These are phyloP conservation scores for Clavariopsis aquatica DNA, from an alignment of 495 filamentous ascomycete genomes.

Conservation along the genomic window DNA sequence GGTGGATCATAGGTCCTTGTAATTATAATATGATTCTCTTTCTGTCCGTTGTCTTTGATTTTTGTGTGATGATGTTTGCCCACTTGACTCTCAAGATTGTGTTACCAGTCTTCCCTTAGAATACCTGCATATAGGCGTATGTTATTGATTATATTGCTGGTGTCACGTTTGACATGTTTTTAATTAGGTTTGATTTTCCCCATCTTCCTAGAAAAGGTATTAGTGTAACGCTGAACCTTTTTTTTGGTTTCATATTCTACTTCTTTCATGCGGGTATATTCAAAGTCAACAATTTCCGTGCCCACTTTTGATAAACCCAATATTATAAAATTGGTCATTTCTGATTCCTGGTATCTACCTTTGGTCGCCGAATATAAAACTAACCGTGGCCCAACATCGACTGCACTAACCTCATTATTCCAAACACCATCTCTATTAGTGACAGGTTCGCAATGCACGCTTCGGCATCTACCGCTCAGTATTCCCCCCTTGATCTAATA, in stretches of 20 bases:
- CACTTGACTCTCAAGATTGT: neutral
- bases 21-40: slow-evolving; percentile 9
- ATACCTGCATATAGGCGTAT: no score
- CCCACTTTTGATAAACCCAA: no score
- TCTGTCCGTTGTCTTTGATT: neutral
- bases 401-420: neutral
- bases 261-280: no score
- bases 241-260: no score
- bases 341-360: neutral
- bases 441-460: neutral
- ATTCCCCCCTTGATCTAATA: slow-evolving; percentile 58
- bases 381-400: neutral
- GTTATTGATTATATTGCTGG: no score
- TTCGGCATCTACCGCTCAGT: slow-evolving; percentile 36
- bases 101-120: no score
- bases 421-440: neutral
- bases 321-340: no score
- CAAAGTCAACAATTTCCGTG: no score
- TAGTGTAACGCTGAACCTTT: no score
- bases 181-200: no score
- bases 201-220: no score
- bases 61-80: neutral
- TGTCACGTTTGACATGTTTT: no score
- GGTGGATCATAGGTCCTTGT: neutral
- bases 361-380: neutral